Evolutionary conservation across 2,329 filamentous ascomycete species (phyloP), one percentile per base, ranked within the genome.

Genomic region (Pyrenophora teres): DNA sequence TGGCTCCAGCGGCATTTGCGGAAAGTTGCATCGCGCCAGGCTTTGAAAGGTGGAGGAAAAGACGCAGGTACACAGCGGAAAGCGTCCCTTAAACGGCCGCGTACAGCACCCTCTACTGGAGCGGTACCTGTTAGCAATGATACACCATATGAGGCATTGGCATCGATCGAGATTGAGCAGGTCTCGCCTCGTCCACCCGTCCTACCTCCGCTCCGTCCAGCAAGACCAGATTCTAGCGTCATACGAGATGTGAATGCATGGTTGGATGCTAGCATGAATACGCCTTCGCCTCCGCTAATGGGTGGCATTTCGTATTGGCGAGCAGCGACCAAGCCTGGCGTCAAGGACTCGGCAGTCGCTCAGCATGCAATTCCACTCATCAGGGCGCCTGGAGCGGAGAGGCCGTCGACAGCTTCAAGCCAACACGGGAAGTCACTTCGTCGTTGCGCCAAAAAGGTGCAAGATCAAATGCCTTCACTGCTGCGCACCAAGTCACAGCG

Each of bases 231-330:
- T n/a, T 64, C 69, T 0, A 56, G 46, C 31, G 50, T 66, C 9
- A 54, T 67, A 10, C 62, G 62, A 9, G 57, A 72, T 36, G 61
- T 73, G 12, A 61, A 69, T 40, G 68, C 64, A 38, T 72, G 70
- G 70, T 56, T 73, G 2, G 68, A 72, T 31, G 59, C 66, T 6
- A 71, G 63, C 47, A 52, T 58, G 30, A 60, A 44, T 23, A 62
- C 55, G n/a, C 60, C 65, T 1, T 60, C 65, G 7, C 60, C 64
- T 38, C 63, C 64, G 3, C 47, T 73, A 15, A 73, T 73, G 70
- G 54, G 57, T 5, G 70, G 69, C n/a, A 32, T 72, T 5, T 49
- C 64, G 6, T 73, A 73, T 53, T 72, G 69, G 70, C 60, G 58
- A 49, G 59, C 62, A 19, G 66, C 54, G 10, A 51, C 56, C 3